These are phyloP conservation scores for Malus sieversii DNA, from an alignment of 306 rosid genomes.

Conservation along the genomic window DNA sequence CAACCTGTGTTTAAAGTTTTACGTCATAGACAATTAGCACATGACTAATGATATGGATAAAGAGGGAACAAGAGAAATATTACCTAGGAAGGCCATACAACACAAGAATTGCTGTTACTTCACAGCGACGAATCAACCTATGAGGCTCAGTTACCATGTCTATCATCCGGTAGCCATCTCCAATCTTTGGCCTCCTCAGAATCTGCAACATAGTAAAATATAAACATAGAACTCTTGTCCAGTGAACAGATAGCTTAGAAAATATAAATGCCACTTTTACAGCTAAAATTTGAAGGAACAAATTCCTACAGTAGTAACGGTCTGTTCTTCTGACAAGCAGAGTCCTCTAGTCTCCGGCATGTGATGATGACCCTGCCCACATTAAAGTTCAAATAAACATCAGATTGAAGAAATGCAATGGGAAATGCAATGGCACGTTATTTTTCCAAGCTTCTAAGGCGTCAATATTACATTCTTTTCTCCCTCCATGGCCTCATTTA, in stretches of 20 bases:
- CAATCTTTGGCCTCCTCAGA: constrained; percentile 69
- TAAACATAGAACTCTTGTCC: not conserved
- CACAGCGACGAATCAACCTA: constrained; percentile 71
- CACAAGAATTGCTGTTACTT: constrained; percentile 94
- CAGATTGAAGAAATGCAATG: not conserved
- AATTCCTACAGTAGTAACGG: constrained; percentile 66
- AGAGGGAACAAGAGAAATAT: not conserved
- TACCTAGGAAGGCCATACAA: constrained; percentile 98
- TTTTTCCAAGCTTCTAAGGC: not conserved
- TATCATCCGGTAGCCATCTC: constrained; percentile 63
- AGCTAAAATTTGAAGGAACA: constrained; percentile 7
- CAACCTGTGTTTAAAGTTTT: constrained; percentile 43
- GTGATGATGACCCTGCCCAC: constrained; percentile 87
- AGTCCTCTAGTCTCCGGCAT: constrained; percentile 97
- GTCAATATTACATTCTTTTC: constrained; percentile 63
- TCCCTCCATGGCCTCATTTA: constrained; percentile 98
- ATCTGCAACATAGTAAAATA: constrained; percentile 41
- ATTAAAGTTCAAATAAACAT: not conserved
- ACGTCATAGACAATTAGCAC: constrained; percentile 8
- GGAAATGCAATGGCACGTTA: not conserved
- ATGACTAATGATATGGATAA: not conserved
- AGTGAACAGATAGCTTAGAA: not conserved
- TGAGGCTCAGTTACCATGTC: constrained; percentile 90
- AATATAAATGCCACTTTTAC: not conserved
- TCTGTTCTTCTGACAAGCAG: constrained; percentile 96